Evolutionary conservation across 106 monocot genomes (phyloP).

Genomic region (Dendrobium huoshanense): DNA sequence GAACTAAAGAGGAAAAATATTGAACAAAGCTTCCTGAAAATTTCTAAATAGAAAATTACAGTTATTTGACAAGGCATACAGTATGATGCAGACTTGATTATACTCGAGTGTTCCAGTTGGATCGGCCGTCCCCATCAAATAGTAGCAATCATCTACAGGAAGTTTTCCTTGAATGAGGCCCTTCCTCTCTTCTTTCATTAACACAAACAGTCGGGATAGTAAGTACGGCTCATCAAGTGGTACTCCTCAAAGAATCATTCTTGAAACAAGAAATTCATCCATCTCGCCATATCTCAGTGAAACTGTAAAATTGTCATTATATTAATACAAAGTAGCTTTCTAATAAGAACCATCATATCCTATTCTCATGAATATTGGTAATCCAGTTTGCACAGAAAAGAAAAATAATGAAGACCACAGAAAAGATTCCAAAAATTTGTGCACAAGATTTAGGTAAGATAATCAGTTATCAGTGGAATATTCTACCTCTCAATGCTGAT

Average conservation of each 20-base stretch:
- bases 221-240: conserved; percentile 60
- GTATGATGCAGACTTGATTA: conserved; percentile 81
- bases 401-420: not conserved
- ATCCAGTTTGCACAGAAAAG: not conserved
- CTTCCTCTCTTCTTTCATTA: conserved; percentile 45
- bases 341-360: not conserved
- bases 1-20: no score
- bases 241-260: conserved; percentile 64
- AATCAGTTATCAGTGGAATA: not conserved
- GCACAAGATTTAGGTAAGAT: not conserved
- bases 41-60: not conserved
- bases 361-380: not conserved
- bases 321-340: not conserved
- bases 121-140: conserved; percentile 77
- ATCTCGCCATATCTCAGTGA: conserved; percentile 43
- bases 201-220: conserved; percentile 17
- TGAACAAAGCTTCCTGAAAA: not conserved
- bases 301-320: conserved; percentile 27
- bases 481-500: conserved; percentile 43
- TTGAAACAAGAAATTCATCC: conserved; percentile 33
- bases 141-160: conserved; percentile 51
- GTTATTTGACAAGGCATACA: conserved; percentile 33
- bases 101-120: conserved; percentile 41
- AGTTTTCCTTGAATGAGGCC: conserved; percentile 35
- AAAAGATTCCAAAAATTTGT: not conserved